phyloP scores from a whole-genome alignment of 2,329 filamentous ascomycete species.

The Chaetothyriales sp. region DNA sequence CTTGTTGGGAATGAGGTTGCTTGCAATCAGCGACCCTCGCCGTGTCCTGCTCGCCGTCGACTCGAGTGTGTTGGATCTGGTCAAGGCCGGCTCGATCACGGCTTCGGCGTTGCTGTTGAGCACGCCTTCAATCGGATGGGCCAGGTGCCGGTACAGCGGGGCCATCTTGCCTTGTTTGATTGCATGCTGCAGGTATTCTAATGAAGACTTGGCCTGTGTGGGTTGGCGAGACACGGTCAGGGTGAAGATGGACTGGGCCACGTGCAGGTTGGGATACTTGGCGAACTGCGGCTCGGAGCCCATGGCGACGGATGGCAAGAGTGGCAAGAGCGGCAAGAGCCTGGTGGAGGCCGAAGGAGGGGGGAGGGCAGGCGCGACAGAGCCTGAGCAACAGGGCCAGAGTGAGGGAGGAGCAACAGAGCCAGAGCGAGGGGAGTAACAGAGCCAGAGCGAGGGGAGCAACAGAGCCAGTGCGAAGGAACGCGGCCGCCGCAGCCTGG shows the following conservation, averaged over 20 bases:
- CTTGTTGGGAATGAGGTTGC: slow-evolving; percentile 58
- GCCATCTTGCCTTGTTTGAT: slow-evolving; percentile 54
- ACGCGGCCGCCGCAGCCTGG: neutral
- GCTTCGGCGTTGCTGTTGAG: slow-evolving; percentile 63
- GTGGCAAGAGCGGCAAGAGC: too few relatives aligned
- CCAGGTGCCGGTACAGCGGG: slow-evolving; percentile 51
- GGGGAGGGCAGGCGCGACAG: too few relatives aligned
- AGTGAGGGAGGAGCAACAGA: neutral
- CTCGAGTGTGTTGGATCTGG: slow-evolving; percentile 22
- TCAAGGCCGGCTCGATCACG: slow-evolving; percentile 32
- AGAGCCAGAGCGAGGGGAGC: neutral
- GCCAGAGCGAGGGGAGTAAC: neutral
- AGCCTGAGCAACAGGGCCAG: too few relatives aligned
- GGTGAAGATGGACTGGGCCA: slow-evolving; percentile 55
- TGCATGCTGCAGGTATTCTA: slow-evolving; percentile 49
- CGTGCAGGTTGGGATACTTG: slow-evolving; percentile 49
- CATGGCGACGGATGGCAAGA: slow-evolving; percentile 35
- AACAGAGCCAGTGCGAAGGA: too few relatives aligned
- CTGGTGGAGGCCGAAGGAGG: too few relatives aligned
- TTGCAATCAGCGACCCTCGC: slow-evolving; percentile 52
- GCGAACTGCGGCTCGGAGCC: slow-evolving; percentile 52
- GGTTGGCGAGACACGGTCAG: slow-evolving; percentile 48
- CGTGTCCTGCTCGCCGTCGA: slow-evolving; percentile 31
- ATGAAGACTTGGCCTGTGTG: slow-evolving; percentile 40
- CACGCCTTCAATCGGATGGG: slow-evolving; percentile 58